These are phyloP conservation scores for Lichtheimia ramosa DNA, from an alignment of 371 early-diverging fungal genomes.

Conservation along the genomic window DNA sequence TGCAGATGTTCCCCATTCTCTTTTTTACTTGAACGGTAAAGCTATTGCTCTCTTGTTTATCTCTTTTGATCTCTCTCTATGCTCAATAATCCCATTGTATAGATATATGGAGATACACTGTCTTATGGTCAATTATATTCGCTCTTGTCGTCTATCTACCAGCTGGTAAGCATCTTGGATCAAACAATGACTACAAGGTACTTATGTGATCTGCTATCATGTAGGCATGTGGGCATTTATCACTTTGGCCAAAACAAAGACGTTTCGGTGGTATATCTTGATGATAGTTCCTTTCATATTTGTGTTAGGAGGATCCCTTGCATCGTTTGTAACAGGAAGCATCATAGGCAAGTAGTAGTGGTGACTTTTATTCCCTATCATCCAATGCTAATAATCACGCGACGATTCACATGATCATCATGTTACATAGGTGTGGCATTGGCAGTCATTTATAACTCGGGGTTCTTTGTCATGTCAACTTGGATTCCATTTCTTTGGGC, in stretches of 20 bases:
- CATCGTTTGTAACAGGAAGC: constrained; percentile 60
- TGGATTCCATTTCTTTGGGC: constrained; percentile 74
- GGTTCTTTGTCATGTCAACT: constrained; percentile 67
- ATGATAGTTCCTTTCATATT: constrained; percentile 53
- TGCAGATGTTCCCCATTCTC: constrained; percentile 44
- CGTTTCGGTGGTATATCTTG: constrained; percentile 50
- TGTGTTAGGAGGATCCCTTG: constrained; percentile 52
- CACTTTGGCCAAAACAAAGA: constrained; percentile 52
- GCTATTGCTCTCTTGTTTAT: not conserved
- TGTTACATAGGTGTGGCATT: constrained; percentile 52
- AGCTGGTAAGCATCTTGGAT: constrained; percentile 31
- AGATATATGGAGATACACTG: constrained; percentile 53
- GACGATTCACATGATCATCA: too few relatives aligned
- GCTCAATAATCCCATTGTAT: not conserved
- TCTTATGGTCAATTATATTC: constrained; percentile 49
- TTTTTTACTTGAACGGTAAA: constrained; percentile 46
- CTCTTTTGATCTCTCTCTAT: too few relatives aligned
- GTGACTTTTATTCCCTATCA: too few relatives aligned
- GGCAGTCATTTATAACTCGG: constrained; percentile 61
- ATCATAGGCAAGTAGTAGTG: constrained; percentile 47
- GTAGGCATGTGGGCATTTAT: constrained; percentile 36
- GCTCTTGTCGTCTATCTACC: constrained; percentile 40
- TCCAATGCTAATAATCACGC: too few relatives aligned
- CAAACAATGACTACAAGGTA: too few relatives aligned
- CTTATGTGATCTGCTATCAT: not conserved